A percentile compares a stretch with the other conserved stretches of the same genome.
These are phyloP conservation scores for Carex arenaria DNA, from an alignment of 202 grass and related monocot species.

Conservation along the genomic window DNA sequence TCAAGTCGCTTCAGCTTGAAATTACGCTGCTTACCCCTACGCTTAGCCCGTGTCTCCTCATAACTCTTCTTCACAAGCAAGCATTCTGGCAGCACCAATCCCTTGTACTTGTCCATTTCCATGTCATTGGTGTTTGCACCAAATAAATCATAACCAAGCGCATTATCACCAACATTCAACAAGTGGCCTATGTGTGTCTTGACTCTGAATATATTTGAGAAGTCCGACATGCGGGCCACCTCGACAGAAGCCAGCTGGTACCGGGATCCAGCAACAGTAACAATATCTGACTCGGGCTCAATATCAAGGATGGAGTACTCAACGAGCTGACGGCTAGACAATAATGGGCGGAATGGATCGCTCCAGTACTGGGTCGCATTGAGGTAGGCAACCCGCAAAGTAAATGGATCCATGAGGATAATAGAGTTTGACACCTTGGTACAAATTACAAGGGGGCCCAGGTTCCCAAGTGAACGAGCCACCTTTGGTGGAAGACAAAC, in stretches of 20 bases:
- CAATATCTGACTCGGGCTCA: conserved; percentile 58
- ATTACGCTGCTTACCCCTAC: conserved; percentile 29
- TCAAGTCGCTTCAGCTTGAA: conserved; percentile 70
- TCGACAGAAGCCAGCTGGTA: conserved; percentile 71
- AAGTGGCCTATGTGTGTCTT: conserved; percentile 78
- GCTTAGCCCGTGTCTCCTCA: conserved; percentile 44
- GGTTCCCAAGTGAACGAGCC: conserved; percentile 57
- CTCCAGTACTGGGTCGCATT: conserved; percentile 74
- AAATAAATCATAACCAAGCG: conserved; percentile 85
- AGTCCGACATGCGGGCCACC: conserved; percentile 65
- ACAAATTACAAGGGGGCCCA: conserved; percentile 78
- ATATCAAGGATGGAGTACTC: conserved; percentile 90
- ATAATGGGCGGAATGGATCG: conserved; percentile 61
- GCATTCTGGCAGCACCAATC: conserved; percentile 60
- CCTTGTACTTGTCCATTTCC: conserved; percentile 65
- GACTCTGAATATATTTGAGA: conserved; percentile 65
- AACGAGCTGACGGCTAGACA: conserved; percentile 75
- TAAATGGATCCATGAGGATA: conserved; percentile 67
- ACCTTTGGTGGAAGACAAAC: conserved; percentile 60
- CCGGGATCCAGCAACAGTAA: conserved; percentile 50
- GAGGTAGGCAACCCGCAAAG: conserved; percentile 61
- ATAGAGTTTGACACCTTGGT: conserved; percentile 69
- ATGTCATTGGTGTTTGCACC: conserved; percentile 67
- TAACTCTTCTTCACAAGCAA: conserved; percentile 97
- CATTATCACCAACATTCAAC: conserved; percentile 69